A percentile compares a stretch with the other conserved stretches of the same genome.
These are phyloP conservation scores for Kodamaea sp. DNA, from an alignment of 1,139 yeast species.

Conservation along the genomic window DNA sequence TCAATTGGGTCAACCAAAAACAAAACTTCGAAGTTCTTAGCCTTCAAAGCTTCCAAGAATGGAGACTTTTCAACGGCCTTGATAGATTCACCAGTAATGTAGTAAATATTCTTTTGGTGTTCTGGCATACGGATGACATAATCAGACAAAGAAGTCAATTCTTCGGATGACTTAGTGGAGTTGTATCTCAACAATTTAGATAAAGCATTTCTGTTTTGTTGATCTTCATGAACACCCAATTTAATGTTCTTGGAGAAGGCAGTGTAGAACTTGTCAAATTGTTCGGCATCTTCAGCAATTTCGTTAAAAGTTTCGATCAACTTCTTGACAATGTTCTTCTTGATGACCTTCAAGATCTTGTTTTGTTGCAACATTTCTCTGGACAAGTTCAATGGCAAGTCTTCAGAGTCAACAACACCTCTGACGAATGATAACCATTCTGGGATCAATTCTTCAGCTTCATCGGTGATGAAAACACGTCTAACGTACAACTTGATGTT, in stretches of 20 bases:
- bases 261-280: constrained; percentile 96
- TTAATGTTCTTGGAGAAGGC: constrained; percentile 98
- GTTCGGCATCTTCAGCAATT: constrained; percentile 98
- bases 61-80: constrained; percentile 99
- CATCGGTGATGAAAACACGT: constrained; percentile 99
- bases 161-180: constrained; percentile 95
- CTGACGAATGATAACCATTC: constrained; percentile 97
- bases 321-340: constrained; percentile 99
- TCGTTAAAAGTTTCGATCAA: constrained; percentile 98
- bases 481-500: constrained; percentile 98
- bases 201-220: constrained; percentile 93
- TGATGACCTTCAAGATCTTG: constrained; percentile 98
- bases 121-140: constrained; percentile 99
- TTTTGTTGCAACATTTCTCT: constrained; percentile 99
- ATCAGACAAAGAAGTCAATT: constrained; percentile 90
- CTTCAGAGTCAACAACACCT: constrained; percentile 99
- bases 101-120: constrained; percentile 99
- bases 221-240: constrained; percentile 98
- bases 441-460: constrained; percentile 98
- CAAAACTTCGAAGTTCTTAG: constrained; percentile 96
- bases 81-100: constrained; percentile 97
- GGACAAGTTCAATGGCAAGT: constrained; percentile 98
- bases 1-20: constrained; percentile 99
- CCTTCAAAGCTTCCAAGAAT: constrained; percentile 97
- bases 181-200: constrained; percentile 96